Percentiles rank a stretch among this genome's conserved stretches.
Evolutionary conservation across 768 basidiomycete genomes (phyloP).

Genomic region (Boletus eberwhitei): DNA sequence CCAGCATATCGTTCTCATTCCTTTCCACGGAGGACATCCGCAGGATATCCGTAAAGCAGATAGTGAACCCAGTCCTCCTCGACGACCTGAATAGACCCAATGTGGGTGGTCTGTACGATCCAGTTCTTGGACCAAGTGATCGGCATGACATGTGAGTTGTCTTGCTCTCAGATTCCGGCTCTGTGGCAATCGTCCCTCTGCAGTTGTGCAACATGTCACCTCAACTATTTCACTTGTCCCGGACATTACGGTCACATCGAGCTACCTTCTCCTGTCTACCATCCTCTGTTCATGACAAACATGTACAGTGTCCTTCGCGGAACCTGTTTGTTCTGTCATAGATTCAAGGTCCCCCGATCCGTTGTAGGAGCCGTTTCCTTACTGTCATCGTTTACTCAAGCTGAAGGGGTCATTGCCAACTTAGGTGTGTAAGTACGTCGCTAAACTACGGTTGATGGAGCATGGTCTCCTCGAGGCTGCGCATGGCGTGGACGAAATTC

Average conservation of each 20-base stretch:
- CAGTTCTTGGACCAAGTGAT: slow-evolving; percentile 87
- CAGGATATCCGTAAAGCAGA: slow-evolving; percentile 95
- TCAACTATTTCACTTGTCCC: slow-evolving; percentile 92
- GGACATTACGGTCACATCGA: slow-evolving; percentile 99
- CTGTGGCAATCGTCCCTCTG: slow-evolving; percentile 5
- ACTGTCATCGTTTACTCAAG: slow-evolving; percentile 3
- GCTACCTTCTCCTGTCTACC: slow-evolving; percentile 91
- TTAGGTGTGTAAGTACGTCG: slow-evolving; percentile 79
- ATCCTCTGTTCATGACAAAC: slow-evolving; percentile 93
- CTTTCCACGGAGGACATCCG: slow-evolving; percentile 84
- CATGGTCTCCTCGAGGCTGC: slow-evolving; percentile 85
- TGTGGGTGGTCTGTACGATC: slow-evolving; percentile 90
- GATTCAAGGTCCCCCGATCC: slow-evolving; percentile 76
- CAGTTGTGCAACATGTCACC: slow-evolving; percentile 91
- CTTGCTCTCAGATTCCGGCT: neutral
- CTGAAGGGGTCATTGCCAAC: slow-evolving; percentile 9
- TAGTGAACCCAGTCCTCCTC: slow-evolving; percentile 87
- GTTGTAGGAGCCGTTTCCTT: slow-evolving; percentile 45
- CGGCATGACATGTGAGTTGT: slow-evolving; percentile 82
- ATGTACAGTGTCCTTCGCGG: slow-evolving; percentile 85
- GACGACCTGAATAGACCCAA: slow-evolving; percentile 94
- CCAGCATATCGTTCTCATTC: slow-evolving; percentile 90
- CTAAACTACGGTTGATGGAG: slow-evolving; percentile 85
- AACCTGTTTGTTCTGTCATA: slow-evolving; percentile 92
- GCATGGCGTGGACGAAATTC: slow-evolving; percentile 67